Evolutionary conservation across 495 filamentous ascomycete species (phyloP), one percentile per base, ranked within the genome.

Genomic region (Penicillium lividum): DNA sequence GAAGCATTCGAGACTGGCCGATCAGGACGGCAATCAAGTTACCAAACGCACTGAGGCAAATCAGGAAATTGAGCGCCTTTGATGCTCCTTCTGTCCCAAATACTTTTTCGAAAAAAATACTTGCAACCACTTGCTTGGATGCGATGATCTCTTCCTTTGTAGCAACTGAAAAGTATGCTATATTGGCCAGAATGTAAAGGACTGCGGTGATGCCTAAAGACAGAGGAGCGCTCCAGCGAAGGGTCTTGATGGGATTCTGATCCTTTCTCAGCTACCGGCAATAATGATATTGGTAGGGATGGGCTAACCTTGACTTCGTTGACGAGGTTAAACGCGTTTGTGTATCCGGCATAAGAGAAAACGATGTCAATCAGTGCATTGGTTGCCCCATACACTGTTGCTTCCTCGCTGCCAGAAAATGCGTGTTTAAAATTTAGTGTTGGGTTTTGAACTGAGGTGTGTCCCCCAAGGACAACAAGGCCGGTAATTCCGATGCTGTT

Each of bases 261-360:
- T 22, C 33, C 30, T 16, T 31, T 53, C 15, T 16, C 5, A 56
- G 30, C 29, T 8, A 18, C 5, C 9, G 27, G 18, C 0, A 27
- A 15, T 3, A 6, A 51, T n/a, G 22, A 22, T 22, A 22, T 22
- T 22, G 22, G 22, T 22, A 22, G 22, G 22, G 22, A 22, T 22
- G 22, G 22, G 22, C 50, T 11, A 22, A 82, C 77, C 67, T 81
- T 84, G 56, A 88, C 79, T 68, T 89, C 86, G 56, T 87, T 87
- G 43, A 86, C 83, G 16, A 89, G 73, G 53, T 83, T 82, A 62
- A 88, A 87, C 0, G 85, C 83, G 60, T 88, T 88, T 9, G 68
- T 64, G 50, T 82, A 89, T 0, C 86, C 86, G 0, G 75, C 63
- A 60, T 88, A 89, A 0, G 86, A 80, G 58, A 87, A 88, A 33